Conservation (phyloP, 2,329 filamentous ascomycete genomes). For the Rachicladosporium sp. region DNA sequence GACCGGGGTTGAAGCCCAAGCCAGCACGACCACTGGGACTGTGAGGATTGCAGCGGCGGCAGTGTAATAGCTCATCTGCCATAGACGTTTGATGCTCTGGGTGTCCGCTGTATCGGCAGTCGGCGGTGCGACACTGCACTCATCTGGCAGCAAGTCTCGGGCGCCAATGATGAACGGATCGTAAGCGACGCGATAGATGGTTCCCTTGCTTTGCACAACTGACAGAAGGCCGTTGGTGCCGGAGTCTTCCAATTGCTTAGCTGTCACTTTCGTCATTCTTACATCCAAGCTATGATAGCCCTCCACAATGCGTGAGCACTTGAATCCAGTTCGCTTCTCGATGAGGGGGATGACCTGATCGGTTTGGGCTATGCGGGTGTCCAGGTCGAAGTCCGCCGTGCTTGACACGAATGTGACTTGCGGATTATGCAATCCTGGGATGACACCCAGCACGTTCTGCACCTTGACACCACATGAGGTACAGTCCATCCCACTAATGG, state of each 20-base stretch:
- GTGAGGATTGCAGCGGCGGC: constrained; percentile 25
- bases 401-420: constrained; percentile 53
- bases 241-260: constrained; percentile 11
- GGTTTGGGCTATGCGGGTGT: constrained; percentile 23
- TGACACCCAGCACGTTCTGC: constrained; percentile 36
- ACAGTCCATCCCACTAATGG: constrained; percentile 59
- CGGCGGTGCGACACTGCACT: constrained; percentile 28
- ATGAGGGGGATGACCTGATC: constrained; percentile 37
- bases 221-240: constrained; percentile 28
- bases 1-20: constrained; percentile 53
- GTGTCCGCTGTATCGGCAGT: constrained; percentile 25
- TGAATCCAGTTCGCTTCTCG: constrained; percentile 49
- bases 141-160: constrained; percentile 31
- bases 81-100: too few species aligned
- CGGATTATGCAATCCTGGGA: constrained; percentile 41
- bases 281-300: constrained; percentile 42
- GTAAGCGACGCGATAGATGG: constrained; percentile 33
- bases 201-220: constrained; percentile 19
- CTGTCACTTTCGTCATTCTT: constrained; percentile 22
- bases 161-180: constrained; percentile 39
- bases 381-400: constrained; percentile 52
- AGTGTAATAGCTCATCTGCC: constrained; percentile 13
- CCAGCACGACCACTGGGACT: constrained; percentile 44
- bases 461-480: constrained; percentile 60
- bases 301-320: constrained; percentile 39